A percentile compares a stretch with the other conserved stretches of the same genome.
These are phyloP conservation scores for Spizellomyces sp. DNA, from an alignment of 192 early-diverging fungal genomes.

Conservation along the genomic window DNA sequence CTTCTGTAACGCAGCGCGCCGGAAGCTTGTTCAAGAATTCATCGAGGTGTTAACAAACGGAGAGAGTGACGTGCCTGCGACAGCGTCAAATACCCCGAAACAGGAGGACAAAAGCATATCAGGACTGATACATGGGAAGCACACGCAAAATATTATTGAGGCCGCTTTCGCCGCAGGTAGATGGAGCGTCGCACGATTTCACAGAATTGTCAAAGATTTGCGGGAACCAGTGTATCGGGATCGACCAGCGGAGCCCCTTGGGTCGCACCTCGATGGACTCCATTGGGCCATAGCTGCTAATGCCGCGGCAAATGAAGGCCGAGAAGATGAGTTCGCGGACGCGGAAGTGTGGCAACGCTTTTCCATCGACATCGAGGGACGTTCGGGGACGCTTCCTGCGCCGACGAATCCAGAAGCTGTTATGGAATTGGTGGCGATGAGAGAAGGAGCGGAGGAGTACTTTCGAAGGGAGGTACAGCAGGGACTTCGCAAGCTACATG, in stretches of 20 bases:
- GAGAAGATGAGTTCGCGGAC: constrained; percentile 31
- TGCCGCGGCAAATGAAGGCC: constrained; percentile 22
- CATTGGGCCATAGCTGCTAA: constrained; percentile 28
- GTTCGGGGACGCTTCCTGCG: constrained; percentile 7
- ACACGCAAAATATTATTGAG: constrained; percentile 24
- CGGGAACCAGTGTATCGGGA: constrained; percentile 19
- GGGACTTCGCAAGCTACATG: constrained; percentile 2
- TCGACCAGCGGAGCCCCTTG: constrained; percentile 17
- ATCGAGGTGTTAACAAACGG: constrained; percentile 1
- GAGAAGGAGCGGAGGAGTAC: constrained; percentile 13
- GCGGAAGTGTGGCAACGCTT: constrained; percentile 38
- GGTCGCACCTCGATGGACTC: constrained; percentile 27
- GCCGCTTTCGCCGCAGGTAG: constrained; percentile 37
- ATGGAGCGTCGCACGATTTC: constrained; percentile 38
- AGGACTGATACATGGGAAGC: not conserved
- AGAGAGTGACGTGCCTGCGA: not conserved
- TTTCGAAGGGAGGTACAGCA: constrained; percentile 21
- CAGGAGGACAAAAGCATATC: not conserved
- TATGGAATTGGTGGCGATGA: constrained; percentile 21
- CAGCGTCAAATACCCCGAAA: not conserved
- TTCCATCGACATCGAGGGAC: constrained; percentile 14
- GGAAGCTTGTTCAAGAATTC: constrained; percentile 12
- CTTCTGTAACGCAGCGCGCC: constrained; percentile 1
- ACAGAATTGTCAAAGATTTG: constrained; percentile 23
- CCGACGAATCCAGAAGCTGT: constrained; percentile 20